Evolutionary conservation across 306 rosid genomes (phyloP).

Genomic region (Elaeagnus macrophylla): DNA sequence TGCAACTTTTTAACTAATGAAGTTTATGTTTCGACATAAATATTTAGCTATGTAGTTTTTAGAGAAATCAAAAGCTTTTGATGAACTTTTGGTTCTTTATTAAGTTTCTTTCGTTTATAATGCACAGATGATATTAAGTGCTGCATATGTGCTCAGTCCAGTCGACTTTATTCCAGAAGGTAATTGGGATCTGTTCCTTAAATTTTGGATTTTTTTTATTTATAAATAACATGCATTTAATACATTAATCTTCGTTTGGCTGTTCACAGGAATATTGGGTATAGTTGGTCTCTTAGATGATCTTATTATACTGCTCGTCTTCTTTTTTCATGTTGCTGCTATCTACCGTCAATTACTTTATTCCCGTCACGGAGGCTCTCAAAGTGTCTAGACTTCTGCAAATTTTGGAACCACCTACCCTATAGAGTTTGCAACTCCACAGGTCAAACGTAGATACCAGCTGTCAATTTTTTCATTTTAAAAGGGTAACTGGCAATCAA

Average conservation of each 20-base stretch:
- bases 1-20: too few relatives aligned
- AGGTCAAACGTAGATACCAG: too few relatives aligned
- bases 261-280: slow-evolving; percentile 59
- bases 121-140: slow-evolving; percentile 49
- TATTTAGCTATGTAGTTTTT: too few relatives aligned
- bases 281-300: slow-evolving; percentile 78
- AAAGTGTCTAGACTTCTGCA: too few relatives aligned
- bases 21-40: too few relatives aligned
- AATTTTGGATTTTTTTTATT: slow-evolving; percentile 5
- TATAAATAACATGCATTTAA: slow-evolving; percentile 1
- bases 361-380: slow-evolving; percentile 60
- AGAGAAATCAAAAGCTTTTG: not conserved
- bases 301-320: slow-evolving; percentile 46
- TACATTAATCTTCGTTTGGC: not conserved
- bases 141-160: slow-evolving; percentile 61
- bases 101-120: not conserved
- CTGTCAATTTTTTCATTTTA: too few relatives aligned
- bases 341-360: slow-evolving; percentile 67
- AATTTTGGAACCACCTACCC: too few relatives aligned
- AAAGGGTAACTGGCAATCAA: too few relatives aligned
- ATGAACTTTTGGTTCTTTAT: not conserved
- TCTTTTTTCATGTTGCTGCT: slow-evolving; percentile 72
- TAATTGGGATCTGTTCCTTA: slow-evolving; percentile 4
- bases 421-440: too few relatives aligned
- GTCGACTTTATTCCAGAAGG: slow-evolving; percentile 95